phyloP scores from a whole-genome alignment of 1,284 basidiomycete species.

The Melampsora americana region DNA sequence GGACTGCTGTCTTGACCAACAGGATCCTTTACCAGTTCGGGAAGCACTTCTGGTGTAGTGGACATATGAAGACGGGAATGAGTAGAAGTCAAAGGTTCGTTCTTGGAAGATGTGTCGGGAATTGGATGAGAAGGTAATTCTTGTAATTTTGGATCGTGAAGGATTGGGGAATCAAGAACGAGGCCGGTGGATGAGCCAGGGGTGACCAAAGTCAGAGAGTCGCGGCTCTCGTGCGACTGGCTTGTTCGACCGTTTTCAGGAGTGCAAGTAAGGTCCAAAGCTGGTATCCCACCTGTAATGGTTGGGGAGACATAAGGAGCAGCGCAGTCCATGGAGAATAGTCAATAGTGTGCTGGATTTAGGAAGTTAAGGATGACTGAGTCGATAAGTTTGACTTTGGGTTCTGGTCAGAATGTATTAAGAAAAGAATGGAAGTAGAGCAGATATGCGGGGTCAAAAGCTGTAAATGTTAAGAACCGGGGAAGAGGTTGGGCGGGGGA shows the following conservation, averaged over 20 bases:
- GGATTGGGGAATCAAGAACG: background rate
- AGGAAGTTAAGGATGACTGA: too few species aligned
- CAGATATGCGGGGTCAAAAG: too few species aligned
- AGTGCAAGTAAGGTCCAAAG: background rate
- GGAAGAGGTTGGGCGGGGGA: too few species aligned
- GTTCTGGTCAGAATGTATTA: too few species aligned
- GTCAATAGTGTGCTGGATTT: too few species aligned
- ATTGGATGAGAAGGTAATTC: background rate
- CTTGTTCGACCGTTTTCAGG: background rate
- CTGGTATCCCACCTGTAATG: background rate
- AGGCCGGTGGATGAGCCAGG: background rate
- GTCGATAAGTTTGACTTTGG: too few species aligned
- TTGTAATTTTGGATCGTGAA: background rate
- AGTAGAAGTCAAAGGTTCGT: background rate
- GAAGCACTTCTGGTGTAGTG: background rate
- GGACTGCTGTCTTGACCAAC: background rate
- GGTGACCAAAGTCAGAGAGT: constrained; percentile 2
- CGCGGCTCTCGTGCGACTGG: background rate
- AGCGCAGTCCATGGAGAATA: background rate
- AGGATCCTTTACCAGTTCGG: background rate
- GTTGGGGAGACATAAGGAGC: background rate
- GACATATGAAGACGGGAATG: background rate
- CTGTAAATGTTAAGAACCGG: too few species aligned
- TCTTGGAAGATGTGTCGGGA: background rate
- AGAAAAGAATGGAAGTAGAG: too few species aligned